phyloP scores from a whole-genome alignment of 2,329 filamentous ascomycete genomes.

The Colletotrichum magnum region DNA sequence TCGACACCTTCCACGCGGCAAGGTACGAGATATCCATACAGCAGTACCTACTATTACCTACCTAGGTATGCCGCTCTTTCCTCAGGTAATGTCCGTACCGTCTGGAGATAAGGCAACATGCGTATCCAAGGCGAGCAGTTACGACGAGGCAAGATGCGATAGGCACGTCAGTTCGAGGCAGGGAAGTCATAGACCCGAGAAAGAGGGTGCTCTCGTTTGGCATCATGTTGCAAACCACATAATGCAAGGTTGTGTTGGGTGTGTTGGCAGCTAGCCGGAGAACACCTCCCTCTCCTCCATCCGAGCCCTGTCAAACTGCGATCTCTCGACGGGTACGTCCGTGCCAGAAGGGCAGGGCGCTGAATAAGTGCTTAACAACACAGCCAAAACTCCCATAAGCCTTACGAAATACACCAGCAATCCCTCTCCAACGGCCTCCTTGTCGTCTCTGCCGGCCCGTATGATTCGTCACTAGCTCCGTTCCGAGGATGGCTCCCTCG shows the following conservation, averaged over 20 bases:
- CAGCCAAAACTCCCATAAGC: slow-evolving; percentile 25
- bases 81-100: background rate
- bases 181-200: background rate
- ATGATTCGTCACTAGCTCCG: background rate
- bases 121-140: too few species aligned
- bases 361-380: slow-evolving; percentile 39
- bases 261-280: slow-evolving; percentile 3
- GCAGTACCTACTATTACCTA: too few species aligned
- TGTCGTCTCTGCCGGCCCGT: too few species aligned
- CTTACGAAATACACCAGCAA: slow-evolving; percentile 30
- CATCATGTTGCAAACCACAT: slow-evolving; percentile 3
- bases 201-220: background rate
- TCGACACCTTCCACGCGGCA: too few species aligned
- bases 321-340: background rate
- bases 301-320: slow-evolving; percentile 14
- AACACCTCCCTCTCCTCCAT: slow-evolving; percentile 12
- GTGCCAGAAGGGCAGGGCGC: slow-evolving; percentile 6
- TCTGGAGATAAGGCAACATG: background rate
- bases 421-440: background rate
- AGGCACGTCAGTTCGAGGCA: slow-evolving; percentile 10
- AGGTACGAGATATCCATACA: too few species aligned
- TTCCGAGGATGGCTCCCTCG: too few species aligned
- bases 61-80: background rate
- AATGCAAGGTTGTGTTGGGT: too few species aligned
- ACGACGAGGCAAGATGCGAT: slow-evolving; percentile 6